Conservation (phyloP, 139 green algal genomes). For the Asterochloris sp. region DNA sequence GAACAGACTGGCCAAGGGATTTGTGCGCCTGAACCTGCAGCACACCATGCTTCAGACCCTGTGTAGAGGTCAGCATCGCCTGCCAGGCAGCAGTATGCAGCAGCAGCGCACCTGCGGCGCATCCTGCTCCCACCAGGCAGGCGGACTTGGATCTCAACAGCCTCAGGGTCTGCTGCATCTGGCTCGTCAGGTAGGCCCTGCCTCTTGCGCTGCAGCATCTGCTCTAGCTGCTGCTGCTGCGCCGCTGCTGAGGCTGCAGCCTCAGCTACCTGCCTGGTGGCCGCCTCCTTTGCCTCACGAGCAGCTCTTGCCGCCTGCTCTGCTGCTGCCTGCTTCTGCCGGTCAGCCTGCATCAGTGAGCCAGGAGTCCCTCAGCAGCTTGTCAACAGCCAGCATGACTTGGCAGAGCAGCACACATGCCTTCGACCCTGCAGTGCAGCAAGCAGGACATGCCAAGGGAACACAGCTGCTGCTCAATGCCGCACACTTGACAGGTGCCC, state of each 20-base stretch:
- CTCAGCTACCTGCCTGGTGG: constrained; percentile 6
- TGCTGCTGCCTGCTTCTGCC: neutral
- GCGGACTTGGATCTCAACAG: constrained; percentile 51
- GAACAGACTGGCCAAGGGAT: constrained; percentile 45
- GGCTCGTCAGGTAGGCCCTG: constrained; percentile 53
- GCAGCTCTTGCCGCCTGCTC: neutral
- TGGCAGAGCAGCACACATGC: neutral
- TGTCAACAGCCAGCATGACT: neutral
- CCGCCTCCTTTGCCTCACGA: constrained; percentile 2
- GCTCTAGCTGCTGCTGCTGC: constrained; percentile 4
- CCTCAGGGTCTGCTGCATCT: constrained; percentile 20
- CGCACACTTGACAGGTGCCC: neutral
- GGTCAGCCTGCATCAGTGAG: constrained; percentile 1
- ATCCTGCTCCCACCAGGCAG: constrained; percentile 59
- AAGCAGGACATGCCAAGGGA: neutral
- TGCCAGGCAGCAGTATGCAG: neutral
- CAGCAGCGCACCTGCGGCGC: constrained; percentile 43
- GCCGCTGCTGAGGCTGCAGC: constrained; percentile 1
- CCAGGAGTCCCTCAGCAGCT: neutral
- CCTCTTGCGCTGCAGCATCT: neutral
- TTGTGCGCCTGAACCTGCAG: constrained; percentile 7
- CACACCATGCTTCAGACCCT: neutral
- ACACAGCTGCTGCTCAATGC: neutral
- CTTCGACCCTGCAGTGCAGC: neutral
- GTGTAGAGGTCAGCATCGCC: neutral